Base-by-base conservation (phyloP, 2,329 filamentous ascomycete genomes). In the Paecilomyces sp. region DNA sequence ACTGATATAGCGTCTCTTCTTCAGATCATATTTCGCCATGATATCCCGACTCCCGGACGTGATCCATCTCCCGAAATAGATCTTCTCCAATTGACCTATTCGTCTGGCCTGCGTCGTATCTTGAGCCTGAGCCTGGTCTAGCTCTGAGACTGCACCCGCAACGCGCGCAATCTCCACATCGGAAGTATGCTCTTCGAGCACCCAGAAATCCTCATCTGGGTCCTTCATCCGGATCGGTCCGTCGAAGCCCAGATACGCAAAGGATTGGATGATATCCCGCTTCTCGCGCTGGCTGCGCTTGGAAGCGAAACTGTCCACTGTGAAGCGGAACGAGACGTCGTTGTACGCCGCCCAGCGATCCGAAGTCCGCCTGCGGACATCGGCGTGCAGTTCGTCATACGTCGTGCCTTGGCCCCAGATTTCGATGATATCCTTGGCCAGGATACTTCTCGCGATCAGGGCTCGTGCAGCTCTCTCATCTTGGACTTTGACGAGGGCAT, bases 1-100 rank as follows among this genome's bases (percentile, higher is more conserved):
- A 66, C 89, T 91, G 68, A 99, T 97, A 71, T 99, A 99, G 47
- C 84, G 83, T 30, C 94, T 82, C 75, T 96, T 96, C 80, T 99
- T 99, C 24, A 99, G 81, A 72, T 96, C 92, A 69, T 92, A 95
- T 25, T 83, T 88, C 36, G 84, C 79, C 33, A 90, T 81, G 4
- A 88, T 80, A 57, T 89, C 85, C 53, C 93, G 83, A 2, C 83
- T 84, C 1, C 89, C 88, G 12, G 78, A 77, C 1, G 81, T 87
- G 25, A 97, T 73, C 59, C 85, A 84, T 8, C 92, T 85, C 11
- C 90, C 91, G 28, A 97, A 82, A 69, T 88, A 88, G 25, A 91
- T 76, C 47, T 77, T 77, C 36, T 84, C 80, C 0, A 88, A 88
- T 1, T 83, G 77, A n/a, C 75, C 73, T 18, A 83, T 68, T 1